A percentile compares a stretch with the other conserved stretches of the same genome.
Conservation (phyloP, 169 alveolate species). For the Plasmodium vivax region DNA sequence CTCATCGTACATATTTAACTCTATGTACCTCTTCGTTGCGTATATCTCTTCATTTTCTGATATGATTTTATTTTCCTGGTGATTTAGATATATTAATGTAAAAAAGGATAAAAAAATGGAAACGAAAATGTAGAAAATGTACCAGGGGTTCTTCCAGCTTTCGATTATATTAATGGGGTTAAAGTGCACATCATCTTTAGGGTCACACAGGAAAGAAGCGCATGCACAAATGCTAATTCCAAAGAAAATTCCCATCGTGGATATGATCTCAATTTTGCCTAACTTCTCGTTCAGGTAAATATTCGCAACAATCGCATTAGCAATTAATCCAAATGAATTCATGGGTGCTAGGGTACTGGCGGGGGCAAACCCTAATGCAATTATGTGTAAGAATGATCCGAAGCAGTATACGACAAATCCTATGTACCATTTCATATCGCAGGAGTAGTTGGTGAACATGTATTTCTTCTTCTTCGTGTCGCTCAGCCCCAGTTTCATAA, state of each 20-base stretch:
- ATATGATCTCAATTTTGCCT: constrained; percentile 84
- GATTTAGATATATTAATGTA: constrained; percentile 81
- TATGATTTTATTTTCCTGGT: constrained; percentile 79
- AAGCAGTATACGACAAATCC: constrained; percentile 84
- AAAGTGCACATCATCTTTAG: constrained; percentile 36
- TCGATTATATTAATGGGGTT: constrained; percentile 77
- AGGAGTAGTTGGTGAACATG: constrained; percentile 73
- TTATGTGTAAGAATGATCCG: constrained; percentile 86
- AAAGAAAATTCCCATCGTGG: constrained; percentile 85
- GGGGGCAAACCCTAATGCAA: constrained; percentile 89
- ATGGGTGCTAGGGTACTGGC: constrained; percentile 89
- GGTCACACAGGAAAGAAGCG: constrained; percentile 83
- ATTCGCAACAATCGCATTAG: constrained; percentile 88
- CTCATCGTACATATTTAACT: constrained; percentile 74
- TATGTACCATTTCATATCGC: constrained; percentile 85
- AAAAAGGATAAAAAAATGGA: constrained; percentile 82
- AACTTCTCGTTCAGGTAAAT: constrained; percentile 84
- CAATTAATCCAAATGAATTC: constrained; percentile 88
- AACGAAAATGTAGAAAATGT: constrained; percentile 80
- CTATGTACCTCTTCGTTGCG: constrained; percentile 77
- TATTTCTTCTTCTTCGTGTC: constrained; percentile 77
- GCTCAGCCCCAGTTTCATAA: constrained; percentile 86
- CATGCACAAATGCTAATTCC: constrained; percentile 88
- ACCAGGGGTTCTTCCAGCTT: constrained; percentile 89
- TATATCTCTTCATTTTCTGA: constrained; percentile 78